phyloP scores from a whole-genome alignment of 352 stramenopile genomes.

The Phytophthora hibernalis region DNA sequence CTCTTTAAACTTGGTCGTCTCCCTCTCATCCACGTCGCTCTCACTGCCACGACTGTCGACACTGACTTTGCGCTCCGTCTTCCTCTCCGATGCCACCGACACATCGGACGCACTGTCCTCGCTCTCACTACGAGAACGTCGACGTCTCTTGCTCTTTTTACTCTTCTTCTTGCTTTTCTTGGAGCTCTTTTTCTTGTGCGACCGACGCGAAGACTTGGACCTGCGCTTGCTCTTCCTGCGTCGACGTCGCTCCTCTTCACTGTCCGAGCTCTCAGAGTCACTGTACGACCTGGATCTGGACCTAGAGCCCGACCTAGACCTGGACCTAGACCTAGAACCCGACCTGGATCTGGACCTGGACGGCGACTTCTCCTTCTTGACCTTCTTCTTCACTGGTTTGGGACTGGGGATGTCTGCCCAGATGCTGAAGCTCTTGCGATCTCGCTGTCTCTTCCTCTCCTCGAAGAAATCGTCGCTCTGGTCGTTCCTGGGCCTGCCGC shows the following conservation, averaged over 20 bases:
- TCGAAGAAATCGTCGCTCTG: slow-evolving; percentile 78
- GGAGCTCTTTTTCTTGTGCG: slow-evolving; percentile 51
- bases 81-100: slow-evolving; percentile 30
- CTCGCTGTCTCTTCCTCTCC: slow-evolving; percentile 70
- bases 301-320: slow-evolving; percentile 20
- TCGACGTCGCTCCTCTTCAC: slow-evolving; percentile 43
- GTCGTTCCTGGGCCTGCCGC: slow-evolving; percentile 32
- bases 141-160: slow-evolving; percentile 41
- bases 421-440: slow-evolving; percentile 71
- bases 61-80: slow-evolving; percentile 28
- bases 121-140: slow-evolving; percentile 35
- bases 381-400: slow-evolving; percentile 53
- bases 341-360: slow-evolving; percentile 29
- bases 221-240: slow-evolving; percentile 47
- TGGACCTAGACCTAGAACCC: slow-evolving; percentile 14
- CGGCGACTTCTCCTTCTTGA: slow-evolving; percentile 48
- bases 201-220: slow-evolving; percentile 39
- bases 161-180: slow-evolving; percentile 40
- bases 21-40: slow-evolving; percentile 54
- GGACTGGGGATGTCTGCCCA: slow-evolving; percentile 81
- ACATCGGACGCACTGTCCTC: slow-evolving; percentile 37
- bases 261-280: slow-evolving; percentile 44
- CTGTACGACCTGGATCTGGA: slow-evolving; percentile 29
- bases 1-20: slow-evolving; percentile 90
- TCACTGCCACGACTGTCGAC: slow-evolving; percentile 17